These are phyloP conservation scores for Talaromyces albobiverticillius DNA, from an alignment of 2,329 filamentous ascomycete species.

Conservation along the genomic window DNA sequence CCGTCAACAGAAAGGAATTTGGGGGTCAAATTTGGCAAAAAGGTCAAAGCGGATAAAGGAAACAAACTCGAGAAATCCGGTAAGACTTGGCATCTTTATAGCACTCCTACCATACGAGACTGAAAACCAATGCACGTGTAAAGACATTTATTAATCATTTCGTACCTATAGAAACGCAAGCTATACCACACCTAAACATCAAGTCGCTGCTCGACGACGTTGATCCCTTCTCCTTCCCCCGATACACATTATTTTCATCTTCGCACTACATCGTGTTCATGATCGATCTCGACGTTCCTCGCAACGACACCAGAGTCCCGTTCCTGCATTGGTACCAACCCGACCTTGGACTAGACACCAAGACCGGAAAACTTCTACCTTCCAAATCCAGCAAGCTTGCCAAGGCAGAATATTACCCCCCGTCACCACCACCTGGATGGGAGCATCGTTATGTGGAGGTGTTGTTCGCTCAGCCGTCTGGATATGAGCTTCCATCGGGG, in stretches of 20 bases:
- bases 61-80: constrained; percentile 4
- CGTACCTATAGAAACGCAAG: background rate
- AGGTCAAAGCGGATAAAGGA: background rate
- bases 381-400: background rate
- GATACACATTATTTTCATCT: background rate
- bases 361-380: background rate
- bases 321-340: constrained; percentile 14
- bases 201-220: background rate
- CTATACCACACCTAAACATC: constrained; percentile 1
- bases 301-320: constrained; percentile 7
- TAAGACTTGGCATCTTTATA: background rate
- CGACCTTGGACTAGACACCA: background rate
- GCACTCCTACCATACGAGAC: background rate
- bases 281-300: constrained; percentile 13
- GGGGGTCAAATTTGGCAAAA: constrained; percentile 7
- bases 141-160: background rate
- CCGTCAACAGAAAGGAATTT: constrained; percentile 4
- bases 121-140: background rate
- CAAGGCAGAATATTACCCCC: constrained; percentile 5
- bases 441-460: constrained; percentile 11
- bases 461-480: constrained; percentile 7
- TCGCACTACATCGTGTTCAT: constrained; percentile 10
- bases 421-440: constrained; percentile 10
- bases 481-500: background rate
- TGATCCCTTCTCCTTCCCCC: background rate